Evolutionary conservation across 805 yeast genomes (phyloP).

Genomic region (Cyberlindnera mississippiensis): DNA sequence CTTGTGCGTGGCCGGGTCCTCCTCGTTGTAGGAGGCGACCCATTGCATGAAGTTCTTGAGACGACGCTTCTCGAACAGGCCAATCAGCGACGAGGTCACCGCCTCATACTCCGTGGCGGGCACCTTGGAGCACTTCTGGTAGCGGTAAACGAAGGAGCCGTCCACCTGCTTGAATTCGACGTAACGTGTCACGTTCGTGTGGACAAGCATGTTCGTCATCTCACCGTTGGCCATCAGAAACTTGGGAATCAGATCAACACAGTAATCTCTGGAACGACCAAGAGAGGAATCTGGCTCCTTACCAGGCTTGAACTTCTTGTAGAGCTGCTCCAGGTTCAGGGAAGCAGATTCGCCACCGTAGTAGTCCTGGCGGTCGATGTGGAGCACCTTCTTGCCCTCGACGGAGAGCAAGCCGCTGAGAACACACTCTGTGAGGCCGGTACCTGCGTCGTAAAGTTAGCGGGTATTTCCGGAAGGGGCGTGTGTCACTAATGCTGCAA

Average conservation of each 20-base stretch:
- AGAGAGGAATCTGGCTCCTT: constrained; percentile 62
- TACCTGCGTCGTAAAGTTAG: constrained; percentile 20
- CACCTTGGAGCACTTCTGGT: constrained; percentile 89
- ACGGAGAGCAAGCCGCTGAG: constrained; percentile 90
- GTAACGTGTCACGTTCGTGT: constrained; percentile 93
- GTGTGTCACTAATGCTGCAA: not conserved
- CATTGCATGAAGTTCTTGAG: constrained; percentile 90
- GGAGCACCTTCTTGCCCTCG: constrained; percentile 97
- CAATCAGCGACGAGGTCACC: constrained; percentile 86
- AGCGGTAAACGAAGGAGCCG: constrained; percentile 87
- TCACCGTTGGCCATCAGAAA: constrained; percentile 98
- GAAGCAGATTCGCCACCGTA: constrained; percentile 93
- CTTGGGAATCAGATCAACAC: constrained; percentile 94
- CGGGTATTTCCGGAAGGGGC: not conserved
- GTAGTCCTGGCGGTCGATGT: constrained; percentile 93
- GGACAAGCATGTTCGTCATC: constrained; percentile 89
- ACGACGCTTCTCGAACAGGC: constrained; percentile 91
- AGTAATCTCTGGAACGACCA: constrained; percentile 97
- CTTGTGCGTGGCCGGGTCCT: constrained; percentile 74
- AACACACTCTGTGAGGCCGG: constrained; percentile 95
- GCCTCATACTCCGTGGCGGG: constrained; percentile 94
- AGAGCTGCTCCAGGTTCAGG: constrained; percentile 66
- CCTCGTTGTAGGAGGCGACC: constrained; percentile 77
- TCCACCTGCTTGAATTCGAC: constrained; percentile 94
- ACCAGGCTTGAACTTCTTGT: constrained; percentile 78